A percentile compares a stretch with the other conserved stretches of the same genome.
phyloP scores from a whole-genome alignment of 202 grass and related monocot species.

The Brachypodium distachyon region DNA sequence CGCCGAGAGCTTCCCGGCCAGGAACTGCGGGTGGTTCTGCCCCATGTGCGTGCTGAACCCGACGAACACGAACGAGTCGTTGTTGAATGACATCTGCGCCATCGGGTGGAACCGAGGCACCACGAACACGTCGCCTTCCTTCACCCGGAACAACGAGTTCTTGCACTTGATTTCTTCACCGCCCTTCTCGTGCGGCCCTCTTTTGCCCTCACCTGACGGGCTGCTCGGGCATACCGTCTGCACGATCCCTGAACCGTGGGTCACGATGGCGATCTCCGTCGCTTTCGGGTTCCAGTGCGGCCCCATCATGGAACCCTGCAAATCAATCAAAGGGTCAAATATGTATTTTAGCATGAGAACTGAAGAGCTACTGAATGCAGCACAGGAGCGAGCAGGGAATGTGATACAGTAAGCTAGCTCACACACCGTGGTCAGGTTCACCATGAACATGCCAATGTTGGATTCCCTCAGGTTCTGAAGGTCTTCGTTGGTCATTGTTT shows the following conservation, averaged over 20 bases:
- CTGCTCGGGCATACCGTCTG: conserved; percentile 61
- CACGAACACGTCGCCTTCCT: conserved; percentile 75
- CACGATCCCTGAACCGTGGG: conserved; percentile 52
- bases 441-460: conserved; percentile 71
- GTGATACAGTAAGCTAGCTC: background rate
- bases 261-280: conserved; percentile 69
- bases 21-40: conserved; percentile 78
- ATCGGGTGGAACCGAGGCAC: conserved; percentile 75
- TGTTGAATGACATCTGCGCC: conserved; percentile 87
- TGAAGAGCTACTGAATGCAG: background rate
- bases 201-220: background rate
- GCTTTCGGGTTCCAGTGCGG: conserved; percentile 95
- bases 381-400: background rate
- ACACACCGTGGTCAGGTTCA: conserved; percentile 74
- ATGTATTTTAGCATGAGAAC: background rate
- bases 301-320: conserved; percentile 79
- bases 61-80: conserved; percentile 68
- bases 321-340: background rate
- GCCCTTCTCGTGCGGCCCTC: background rate
- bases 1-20: conserved; percentile 49
- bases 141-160: conserved; percentile 45
- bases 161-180: conserved; percentile 20
- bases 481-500: conserved; percentile 57
- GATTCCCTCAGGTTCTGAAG: conserved; percentile 45
- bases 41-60: conserved; percentile 75